phyloP scores from a whole-genome alignment of 225 moss, liverwort and hornwort species.

The Climacium dendroides region DNA sequence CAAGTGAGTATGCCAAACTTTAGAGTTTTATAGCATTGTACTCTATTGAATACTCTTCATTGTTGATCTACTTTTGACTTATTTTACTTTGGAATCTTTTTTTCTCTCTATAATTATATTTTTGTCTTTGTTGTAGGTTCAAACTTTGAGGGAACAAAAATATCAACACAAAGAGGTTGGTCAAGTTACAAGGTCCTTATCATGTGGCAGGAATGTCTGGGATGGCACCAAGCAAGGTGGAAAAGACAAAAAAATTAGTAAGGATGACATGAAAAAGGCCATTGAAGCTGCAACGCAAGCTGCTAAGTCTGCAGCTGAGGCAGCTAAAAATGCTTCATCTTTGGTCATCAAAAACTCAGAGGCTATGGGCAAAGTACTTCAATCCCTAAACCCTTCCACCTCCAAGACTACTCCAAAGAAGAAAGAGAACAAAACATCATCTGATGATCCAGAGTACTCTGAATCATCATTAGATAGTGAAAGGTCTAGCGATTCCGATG shows the following conservation, averaged over 20 bases:
- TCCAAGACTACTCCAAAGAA: background rate
- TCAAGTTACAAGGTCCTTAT: background rate
- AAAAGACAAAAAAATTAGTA: slow-evolving; percentile 2
- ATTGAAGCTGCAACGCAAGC: slow-evolving; percentile 28
- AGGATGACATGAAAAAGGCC: slow-evolving; percentile 8
- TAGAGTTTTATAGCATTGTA: background rate
- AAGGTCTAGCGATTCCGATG: background rate
- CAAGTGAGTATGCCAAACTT: background rate
- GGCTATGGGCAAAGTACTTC: slow-evolving; percentile 11
- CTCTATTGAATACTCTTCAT: fast-evolving
- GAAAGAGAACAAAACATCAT: background rate
- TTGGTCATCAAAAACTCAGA: slow-evolving; percentile 27
- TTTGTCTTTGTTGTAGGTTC: slow-evolving; percentile 1
- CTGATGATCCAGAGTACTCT: background rate
- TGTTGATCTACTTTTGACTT: background rate
- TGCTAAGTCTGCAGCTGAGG: slow-evolving; percentile 30
- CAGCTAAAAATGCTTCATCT: slow-evolving; percentile 11
- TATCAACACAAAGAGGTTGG: background rate
- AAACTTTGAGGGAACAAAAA: slow-evolving; percentile 26
- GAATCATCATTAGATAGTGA: slow-evolving; percentile 1
- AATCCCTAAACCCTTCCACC: background rate
- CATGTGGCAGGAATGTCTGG: background rate
- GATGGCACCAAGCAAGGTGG: background rate
- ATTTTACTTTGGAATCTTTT: background rate
- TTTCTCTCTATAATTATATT: background rate